Base-by-base conservation (phyloP, 305 asterid genomes). In the Fraxinus latifolia region DNA sequence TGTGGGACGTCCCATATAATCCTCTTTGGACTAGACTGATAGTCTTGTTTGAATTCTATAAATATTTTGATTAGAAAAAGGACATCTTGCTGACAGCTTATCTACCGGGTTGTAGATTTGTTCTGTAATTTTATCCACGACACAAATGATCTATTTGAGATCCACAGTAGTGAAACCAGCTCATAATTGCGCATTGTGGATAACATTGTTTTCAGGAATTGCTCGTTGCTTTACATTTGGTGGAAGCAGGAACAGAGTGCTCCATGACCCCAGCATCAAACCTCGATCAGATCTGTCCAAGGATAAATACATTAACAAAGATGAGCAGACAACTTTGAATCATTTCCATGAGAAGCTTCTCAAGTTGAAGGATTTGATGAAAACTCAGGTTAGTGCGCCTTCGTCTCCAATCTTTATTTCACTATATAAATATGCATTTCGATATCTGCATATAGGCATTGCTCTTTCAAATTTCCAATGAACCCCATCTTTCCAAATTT, bases 271-370 rank as follows among this genome's bases (percentile, higher is more conserved):
- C 36, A 83, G 83, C 74, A 81, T 91, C 62, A 89, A 87, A 76
- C 99, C 98, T 70, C 95, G 98, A 68, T 84, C 90, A 4, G 94
- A 90, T 83, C 85, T 95, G 88, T 91, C 97, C 44, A 93, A 92
- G 88, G 97, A 95, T 15, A 87, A 90, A 55, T 95, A 95, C 90
- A 91, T 94, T 94, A 92, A 91, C 68, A 95, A 92, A 90, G 95
- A 92, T 5, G 95, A 93, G 90, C 98, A 92, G 90, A 93, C 98
- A 76, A 90, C 97, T 27, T 78, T 95, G 75, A 95, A 95, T 87
- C 99, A 95, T 93, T 95, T 95, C 83, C 98, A 94, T 25, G 99
- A 95, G 87, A 95, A 93, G 91, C 98, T 95, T 89, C 93, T 95
- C 81, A 93, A 89, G 87, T 81, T 95, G 90, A 95, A 95, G 87